Evolutionary conservation across 768 basidiomycete species (phyloP).

Genomic region (Hericium alpestre): DNA sequence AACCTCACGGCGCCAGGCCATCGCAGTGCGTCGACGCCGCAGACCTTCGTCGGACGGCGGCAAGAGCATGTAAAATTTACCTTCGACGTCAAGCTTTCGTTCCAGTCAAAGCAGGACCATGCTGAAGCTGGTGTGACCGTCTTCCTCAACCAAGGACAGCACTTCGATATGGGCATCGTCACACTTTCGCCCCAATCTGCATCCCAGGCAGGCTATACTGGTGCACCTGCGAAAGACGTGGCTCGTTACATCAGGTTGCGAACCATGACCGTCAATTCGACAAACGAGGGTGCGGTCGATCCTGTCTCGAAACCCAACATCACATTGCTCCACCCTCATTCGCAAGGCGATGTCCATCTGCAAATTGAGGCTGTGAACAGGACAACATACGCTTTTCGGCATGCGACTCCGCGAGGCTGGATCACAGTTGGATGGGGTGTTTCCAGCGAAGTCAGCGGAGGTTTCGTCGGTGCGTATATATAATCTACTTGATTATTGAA

Average conservation of each 20-base stretch:
- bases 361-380: slow-evolving; percentile 10
- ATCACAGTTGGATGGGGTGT: slow-evolving; percentile 8
- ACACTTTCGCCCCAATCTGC: slow-evolving; percentile 1
- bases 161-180: slow-evolving; percentile 14
- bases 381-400: slow-evolving; percentile 8
- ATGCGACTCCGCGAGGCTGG: not conserved
- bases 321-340: not conserved
- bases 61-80: slow-evolving; percentile 23
- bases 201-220: not conserved
- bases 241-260: slow-evolving; percentile 8
- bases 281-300: slow-evolving; percentile 5
- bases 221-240: not conserved
- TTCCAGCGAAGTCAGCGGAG: slow-evolving; percentile 11
- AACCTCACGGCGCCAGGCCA: slow-evolving; percentile 23
- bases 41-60: slow-evolving; percentile 22
- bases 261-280: slow-evolving; percentile 8
- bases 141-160: slow-evolving; percentile 19
- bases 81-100: slow-evolving; percentile 14
- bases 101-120: slow-evolving; percentile 14
- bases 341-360: not conserved
- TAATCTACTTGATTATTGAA: not conserved
- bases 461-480: slow-evolving; percentile 2
- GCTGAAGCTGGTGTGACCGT: slow-evolving; percentile 21
- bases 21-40: slow-evolving; percentile 10
- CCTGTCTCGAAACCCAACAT: slow-evolving; percentile 9